Base-by-base conservation (phyloP, 179 eudicot genomes). In the Heliamphora pulchella region DNA sequence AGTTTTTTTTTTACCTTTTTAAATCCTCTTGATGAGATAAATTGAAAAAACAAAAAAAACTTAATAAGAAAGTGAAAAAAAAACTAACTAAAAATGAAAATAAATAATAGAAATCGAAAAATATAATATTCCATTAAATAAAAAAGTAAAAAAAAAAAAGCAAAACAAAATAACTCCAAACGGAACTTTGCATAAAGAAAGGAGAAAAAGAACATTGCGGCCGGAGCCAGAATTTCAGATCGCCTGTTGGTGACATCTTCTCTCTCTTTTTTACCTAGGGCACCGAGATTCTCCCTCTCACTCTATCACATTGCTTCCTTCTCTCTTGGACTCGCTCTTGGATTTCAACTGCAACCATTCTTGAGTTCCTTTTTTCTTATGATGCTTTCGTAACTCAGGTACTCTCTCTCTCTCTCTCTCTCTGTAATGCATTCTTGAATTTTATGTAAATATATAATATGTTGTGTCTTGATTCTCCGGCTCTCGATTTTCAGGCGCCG, bases 401-500 rank as follows among this genome's bases (percentile, higher is more conserved):
- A 47, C 4, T 4, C 14, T 70, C 46, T 47, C 18, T 57, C 53
- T 62, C 9, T 46, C 18, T 71, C 55, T 67, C n/a, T 31, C n/a
- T 67, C 48, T 11, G 48, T 39, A 43, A 1, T 5, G 41, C 79
- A 8, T 46, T 46, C 68, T 76, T 18, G 55, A 18, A 3, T 31
- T 59, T 75, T 11, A 11, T 10, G 48, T 61, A 55, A 41, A 6
- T 53, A 8, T 31, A 31, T 31, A 31, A 31, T 31, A 5, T 15
- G 22, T 0, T 39, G 44, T 1, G 51, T 31, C 53, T 65, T 2
- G 20, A 13, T 14, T 22, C 46, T 31, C 50, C 15, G 13, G 74
- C 71, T 9, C 41, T 50, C 22, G 1, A 4, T 64, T 65, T 41
- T 46, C 15, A 72, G 85, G 71, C 57, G 73, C 70, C 77, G 80